Evolutionary conservation across 495 filamentous ascomycete species (phyloP), one percentile per base, ranked within the genome.

Genomic region (Penicillium parvum): DNA sequence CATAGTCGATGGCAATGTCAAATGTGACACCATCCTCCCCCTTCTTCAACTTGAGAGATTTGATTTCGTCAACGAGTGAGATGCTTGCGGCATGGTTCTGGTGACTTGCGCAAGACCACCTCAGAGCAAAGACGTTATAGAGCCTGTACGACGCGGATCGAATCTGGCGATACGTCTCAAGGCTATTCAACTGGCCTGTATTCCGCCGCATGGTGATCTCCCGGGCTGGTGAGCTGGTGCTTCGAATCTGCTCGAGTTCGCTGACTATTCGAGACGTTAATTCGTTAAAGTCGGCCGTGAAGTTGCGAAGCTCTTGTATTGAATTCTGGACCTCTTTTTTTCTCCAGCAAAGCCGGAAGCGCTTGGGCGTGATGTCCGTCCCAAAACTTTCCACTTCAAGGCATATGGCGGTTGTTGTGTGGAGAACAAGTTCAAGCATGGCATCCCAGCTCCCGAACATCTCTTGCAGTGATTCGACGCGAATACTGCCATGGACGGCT

Each of bases 251-350:
- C 28, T 12, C n/a, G 28, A 32, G 28, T 12, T 32, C 28, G 8
- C 4, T 12, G 28, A 32, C 28, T 8, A 32, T 32, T 12, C 28
- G 28, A 12, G 28, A 5, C n/a, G 28, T 32, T 6, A 32, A 12
- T 32, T 32, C 28, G n/a, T 32, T 32, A 12, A 32, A 32, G 28
- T 32, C 28, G 28, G 28, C 28, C n/a, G 28, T 32, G 28, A 32
- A 32, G 28, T 32, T 12, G 6, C 28, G 28, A 32, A 32, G 28
- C 28, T 32, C 28, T 32, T 14, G 5, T 7, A 32, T 32, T 4
- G 28, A 6, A 32, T 4, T 32, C 12, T 32, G 28, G 7, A 32
- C 28, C 4, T 32, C n/a, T 4, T 32, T 12, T 32, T 32, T 32
- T 12, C 14, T 32, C 28, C 28, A 32, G 12, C 28, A 32, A 6